phyloP scores from a whole-genome alignment of 768 basidiomycete species.

The Amanita molliuscula region DNA sequence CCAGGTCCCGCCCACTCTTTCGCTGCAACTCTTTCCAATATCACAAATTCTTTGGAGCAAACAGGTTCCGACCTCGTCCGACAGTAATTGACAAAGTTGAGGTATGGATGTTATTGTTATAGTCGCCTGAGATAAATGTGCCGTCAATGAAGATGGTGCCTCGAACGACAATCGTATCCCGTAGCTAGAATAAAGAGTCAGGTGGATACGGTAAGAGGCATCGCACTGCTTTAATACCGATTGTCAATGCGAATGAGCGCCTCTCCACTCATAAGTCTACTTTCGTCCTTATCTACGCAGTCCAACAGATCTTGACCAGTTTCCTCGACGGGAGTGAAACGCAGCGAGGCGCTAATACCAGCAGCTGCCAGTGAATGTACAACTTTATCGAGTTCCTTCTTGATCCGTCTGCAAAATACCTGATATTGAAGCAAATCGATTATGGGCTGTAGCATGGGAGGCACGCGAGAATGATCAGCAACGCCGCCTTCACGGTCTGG shows the following conservation, averaged over 20 bases:
- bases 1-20: constrained; percentile 58
- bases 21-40: constrained; percentile 44
- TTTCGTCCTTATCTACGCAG: constrained; percentile 29
- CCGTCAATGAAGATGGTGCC: constrained; percentile 69
- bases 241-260: constrained; percentile 62
- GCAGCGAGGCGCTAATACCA: constrained; percentile 45
- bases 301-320: constrained; percentile 49
- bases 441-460: constrained; percentile 58
- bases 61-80: constrained; percentile 68
- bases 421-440: constrained; percentile 76
- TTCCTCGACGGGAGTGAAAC: constrained; percentile 59
- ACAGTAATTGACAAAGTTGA: constrained; percentile 63
- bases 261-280: constrained; percentile 53
- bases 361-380: constrained; percentile 35
- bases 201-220: not conserved
- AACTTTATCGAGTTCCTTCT: constrained; percentile 44
- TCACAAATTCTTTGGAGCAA: constrained; percentile 62
- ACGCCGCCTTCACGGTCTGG: constrained; percentile 12
- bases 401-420: constrained; percentile 57
- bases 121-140: constrained; percentile 74
- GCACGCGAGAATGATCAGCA: constrained; percentile 15
- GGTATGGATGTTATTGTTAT: constrained; percentile 64
- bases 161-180: constrained; percentile 66
- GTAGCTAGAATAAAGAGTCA: constrained; percentile 32
- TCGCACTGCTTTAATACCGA: constrained; percentile 27